Evolutionary conservation across 345 rosid species (phyloP).

Genomic region (Salix purpurea): DNA sequence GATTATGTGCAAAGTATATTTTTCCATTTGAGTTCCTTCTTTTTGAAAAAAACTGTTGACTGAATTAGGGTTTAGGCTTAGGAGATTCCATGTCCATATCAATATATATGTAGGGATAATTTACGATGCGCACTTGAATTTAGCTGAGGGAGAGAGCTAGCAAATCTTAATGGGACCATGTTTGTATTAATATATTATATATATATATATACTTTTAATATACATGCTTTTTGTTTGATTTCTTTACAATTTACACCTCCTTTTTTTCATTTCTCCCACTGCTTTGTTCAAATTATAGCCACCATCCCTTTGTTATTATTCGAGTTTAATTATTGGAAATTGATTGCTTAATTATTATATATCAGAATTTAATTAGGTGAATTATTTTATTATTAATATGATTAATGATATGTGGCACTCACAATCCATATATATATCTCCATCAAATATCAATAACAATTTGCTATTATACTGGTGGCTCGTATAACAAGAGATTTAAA

Average conservation of each 20-base stretch:
- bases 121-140: constrained; percentile 17
- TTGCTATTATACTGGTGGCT: no score
- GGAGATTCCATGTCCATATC: constrained; percentile 14
- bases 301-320: no score
- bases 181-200: constrained; percentile 8
- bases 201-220: constrained; percentile 7
- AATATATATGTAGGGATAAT: constrained; percentile 24
- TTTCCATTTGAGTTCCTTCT: not conserved
- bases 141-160: constrained; percentile 5
- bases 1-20: constrained; percentile 21
- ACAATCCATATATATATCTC: no score
- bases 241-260: not conserved
- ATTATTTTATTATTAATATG: no score
- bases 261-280: not conserved
- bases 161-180: constrained; percentile 10
- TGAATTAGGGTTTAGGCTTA: constrained; percentile 3
- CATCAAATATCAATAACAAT: no score
- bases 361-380: no score
- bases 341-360: no score
- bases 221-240: constrained; percentile 4
- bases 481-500: no score
- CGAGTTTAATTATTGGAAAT: no score
- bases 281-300: no score
- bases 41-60: not conserved
- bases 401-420: no score